phyloP scores from a whole-genome alignment of 2,329 filamentous ascomycete species.

The Didymella glomerata region DNA sequence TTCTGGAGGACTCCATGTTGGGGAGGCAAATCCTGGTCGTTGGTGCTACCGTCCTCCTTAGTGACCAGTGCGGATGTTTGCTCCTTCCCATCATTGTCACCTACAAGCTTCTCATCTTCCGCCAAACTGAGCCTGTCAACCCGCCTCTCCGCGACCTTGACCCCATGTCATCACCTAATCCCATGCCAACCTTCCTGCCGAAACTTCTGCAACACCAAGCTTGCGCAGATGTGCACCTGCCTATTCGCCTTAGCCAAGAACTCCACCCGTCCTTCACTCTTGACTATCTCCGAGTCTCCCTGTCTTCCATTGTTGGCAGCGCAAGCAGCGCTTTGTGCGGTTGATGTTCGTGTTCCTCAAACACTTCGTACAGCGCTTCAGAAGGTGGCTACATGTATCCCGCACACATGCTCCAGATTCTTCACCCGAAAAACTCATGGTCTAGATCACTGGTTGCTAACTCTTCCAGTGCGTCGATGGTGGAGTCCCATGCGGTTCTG shows the following conservation, averaged over 20 bases:
- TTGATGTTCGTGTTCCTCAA: constrained; percentile 23
- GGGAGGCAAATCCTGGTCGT: neutral
- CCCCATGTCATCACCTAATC: constrained; percentile 31
- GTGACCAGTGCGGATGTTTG: neutral
- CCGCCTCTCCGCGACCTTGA: constrained; percentile 33
- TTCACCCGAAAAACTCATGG: constrained; percentile 32
- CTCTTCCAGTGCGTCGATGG: constrained; percentile 24
- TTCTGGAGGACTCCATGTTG: neutral
- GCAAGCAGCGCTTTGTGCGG: constrained; percentile 22
- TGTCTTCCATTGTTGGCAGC: constrained; percentile 21
- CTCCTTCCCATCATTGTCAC: neutral
- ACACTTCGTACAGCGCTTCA: constrained; percentile 3
- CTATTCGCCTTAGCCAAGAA: constrained; percentile 21
- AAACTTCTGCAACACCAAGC: constrained; percentile 30
- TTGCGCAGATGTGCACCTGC: constrained; percentile 30
- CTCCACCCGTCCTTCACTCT: constrained; percentile 6
- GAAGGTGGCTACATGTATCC: constrained; percentile 25
- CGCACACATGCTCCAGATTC: constrained; percentile 26
- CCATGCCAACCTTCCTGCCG: constrained; percentile 23
- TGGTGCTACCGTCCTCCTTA: neutral
- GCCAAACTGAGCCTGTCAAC: constrained; percentile 7
- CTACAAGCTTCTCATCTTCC: neutral
- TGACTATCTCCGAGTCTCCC: neutral
- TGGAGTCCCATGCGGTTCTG: constrained; percentile 23
- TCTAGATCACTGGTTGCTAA: constrained; percentile 19